Evolutionary conservation across 352 stramenopile species (phyloP), one percentile per base, ranked within the genome.

Genomic region (Pythium inflatum): DNA sequence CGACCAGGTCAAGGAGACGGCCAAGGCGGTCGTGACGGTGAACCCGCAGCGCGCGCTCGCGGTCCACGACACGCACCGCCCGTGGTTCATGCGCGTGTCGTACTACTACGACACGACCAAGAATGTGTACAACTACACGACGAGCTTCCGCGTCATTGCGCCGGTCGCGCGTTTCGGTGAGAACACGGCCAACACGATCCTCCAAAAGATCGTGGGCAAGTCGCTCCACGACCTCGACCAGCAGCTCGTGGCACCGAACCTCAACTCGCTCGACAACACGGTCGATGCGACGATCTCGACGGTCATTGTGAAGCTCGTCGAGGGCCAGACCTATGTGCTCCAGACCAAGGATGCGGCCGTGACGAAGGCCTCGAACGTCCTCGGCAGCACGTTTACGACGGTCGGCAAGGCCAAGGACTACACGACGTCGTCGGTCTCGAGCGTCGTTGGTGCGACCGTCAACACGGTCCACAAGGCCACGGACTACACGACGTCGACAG

Each of bases 41-140:
- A 33, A 72, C 65, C 56, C 57, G 22, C 51, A 62, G 57, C 66
- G 58, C 55, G 33, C 66, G 38, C 30, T 73, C 5, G 46, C 66
- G 27, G 50, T 68, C 20, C 50, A 63, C 18, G 66, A 73, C 25
- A 73, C 66, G 20, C 75, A 92, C 55, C 84, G 84, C 3, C 84
- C 84, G 27, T 90, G 81, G 79, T 92, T 89, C 62, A 85, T 85
- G 73, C 82, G 84, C 25, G 79, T 75, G 48, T 87, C 82, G 61
- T 93, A 91, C 74, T 93, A 93, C 72, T 93, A 93, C 71, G 77
- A 89, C 64, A 90, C 82, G 45, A 82, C 78, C 31, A 93, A 93
- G 83, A 82, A 72, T 28, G 80, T 93, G 70, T 93, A 93, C 75
- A 78, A 85, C 75, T 93, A 93, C 77, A 86, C 86, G 48, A 93